Evolutionary conservation across 768 basidiomycete genomes (phyloP), one percentile per base, ranked within the genome.

Genomic region (Tricholoma matsutake): DNA sequence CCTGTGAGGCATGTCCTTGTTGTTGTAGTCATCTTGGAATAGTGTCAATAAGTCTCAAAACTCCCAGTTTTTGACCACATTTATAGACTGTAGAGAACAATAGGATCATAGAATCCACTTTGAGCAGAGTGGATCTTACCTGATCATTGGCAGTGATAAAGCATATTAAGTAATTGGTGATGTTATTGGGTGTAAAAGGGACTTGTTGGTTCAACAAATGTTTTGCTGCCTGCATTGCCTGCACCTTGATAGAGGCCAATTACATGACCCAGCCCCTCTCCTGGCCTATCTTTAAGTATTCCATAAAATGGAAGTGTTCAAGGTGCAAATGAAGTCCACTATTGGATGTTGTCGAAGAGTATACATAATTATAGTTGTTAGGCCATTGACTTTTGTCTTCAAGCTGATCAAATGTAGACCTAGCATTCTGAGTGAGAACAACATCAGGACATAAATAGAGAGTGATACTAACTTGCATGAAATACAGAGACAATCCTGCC

Each of bases 61-160:
- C 39, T 41, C 11, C 11, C 1, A 5, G 39, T 41, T 41, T 41
- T 41, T 13, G 5, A 41, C 13, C 6, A 41, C 39, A 41, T 41
- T 41, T 11, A 41, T 41, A 14, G 39, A 2, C 39, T 41, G 39
- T 41, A 41, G 39, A 41, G 16, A 41, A 16, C 39, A 41, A 41
- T 41, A 41, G 16, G 39, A 32, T 41, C 11, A n/a, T n/a, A 16
- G 16, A 14, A 13, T 41, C 39, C 14, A 16, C 16, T 11, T 16
- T 41, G 11, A 16, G 39, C 16, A 41, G n/a, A 41, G 39, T 9
- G 37, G 18, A 43, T 32, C 37, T 8, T 41, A 56, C 56, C 20
- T 56, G 56, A 37, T 56, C 56, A 43, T 56, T 43, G 9, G 35
- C 35, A 56, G 39, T 20, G 18, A 20, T 56, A n/a, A 56, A 37